Evolutionary conservation across 108 stramenopile species (phyloP), one percentile per base, ranked within the genome.

Genomic region (Skeletonema potamos): DNA sequence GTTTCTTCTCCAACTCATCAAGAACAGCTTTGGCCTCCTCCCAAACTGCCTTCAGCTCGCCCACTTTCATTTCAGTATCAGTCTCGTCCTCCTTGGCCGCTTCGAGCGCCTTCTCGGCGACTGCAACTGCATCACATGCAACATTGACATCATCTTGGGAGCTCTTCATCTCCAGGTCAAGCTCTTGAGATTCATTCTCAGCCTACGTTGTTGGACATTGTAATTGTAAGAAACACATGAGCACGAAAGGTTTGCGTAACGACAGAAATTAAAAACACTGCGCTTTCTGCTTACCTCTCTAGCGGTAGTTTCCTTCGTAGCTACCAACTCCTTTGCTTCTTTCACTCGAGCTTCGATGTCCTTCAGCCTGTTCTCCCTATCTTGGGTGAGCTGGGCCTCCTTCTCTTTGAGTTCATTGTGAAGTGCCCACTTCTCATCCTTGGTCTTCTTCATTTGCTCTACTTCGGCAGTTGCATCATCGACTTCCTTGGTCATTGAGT

Each of bases 341-440:
- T 87, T 87, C 20, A 94, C 82, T 24, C 62, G 73, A 0, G 22
- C 27, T 39, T 97, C 90, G 32, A 93, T 86, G 20, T 93, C 82
- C 51, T 81, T 84, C 51, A 94, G 77, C 55, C 83, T 82, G 34
- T 86, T 73, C 58, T 93, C 94, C 13, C 94, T 85, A 28, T 89
- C 74, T 51, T 84, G 84, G 22, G 92, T 92, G 27, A 93, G 69
- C 60, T 95, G 90, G n/a, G 76, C 81, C 84, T 93, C 91, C 79
- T 83, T 84, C 54, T 85, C 88, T 29, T 96, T 87, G 41, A 95
- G 76, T 51, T 93, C 87, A 59, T 94, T 70, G 77, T 94, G 86
- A 30, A 92, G 82, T 54, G 64, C 82, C 89, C 89, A 91, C 61
- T 95, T 94, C 59, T 86, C 72, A 13, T 71, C 73, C 27, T 91